phyloP scores from a whole-genome alignment of 169 alveolate genomes.

The Eimeria maxima region DNA sequence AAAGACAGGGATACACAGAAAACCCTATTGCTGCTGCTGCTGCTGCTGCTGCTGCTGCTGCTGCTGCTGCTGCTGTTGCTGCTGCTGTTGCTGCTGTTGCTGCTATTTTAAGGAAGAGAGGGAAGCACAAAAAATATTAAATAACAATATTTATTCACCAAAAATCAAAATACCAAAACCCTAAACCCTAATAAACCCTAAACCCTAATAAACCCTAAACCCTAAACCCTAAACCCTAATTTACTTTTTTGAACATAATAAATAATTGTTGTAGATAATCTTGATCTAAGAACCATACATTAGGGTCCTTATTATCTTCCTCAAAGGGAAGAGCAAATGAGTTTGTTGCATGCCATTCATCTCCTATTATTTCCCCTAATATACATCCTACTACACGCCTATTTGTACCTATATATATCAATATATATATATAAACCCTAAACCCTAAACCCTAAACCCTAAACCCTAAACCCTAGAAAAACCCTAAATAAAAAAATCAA shows the following conservation, averaged over 20 bases:
- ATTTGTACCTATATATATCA: conserved; percentile 84
- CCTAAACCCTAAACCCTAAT: conserved; percentile 1
- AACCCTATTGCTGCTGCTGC: too few species aligned
- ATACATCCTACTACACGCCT: conserved; percentile 99
- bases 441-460: conserved; percentile 54
- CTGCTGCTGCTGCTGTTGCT: too few species aligned
- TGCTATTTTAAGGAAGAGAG: too few species aligned
- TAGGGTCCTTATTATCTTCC: conserved; percentile 98
- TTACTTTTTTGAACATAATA: conserved; percentile 97
- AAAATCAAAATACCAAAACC: conserved; percentile 21
- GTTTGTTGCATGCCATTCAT: conserved; percentile 98
- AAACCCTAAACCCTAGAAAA: neutral
- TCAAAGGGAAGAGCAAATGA: conserved; percentile 99
- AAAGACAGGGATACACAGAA: too few species aligned
- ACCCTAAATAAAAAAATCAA: too few species aligned
- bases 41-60: too few species aligned
- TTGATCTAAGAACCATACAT: conserved; percentile 99
- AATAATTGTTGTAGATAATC: conserved; percentile 98
- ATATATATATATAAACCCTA: conserved; percentile 41
- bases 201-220: neutral
- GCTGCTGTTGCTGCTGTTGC: too few species aligned
- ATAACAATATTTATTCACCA: too few species aligned
- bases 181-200: conserved; percentile 31
- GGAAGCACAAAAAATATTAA: too few species aligned
- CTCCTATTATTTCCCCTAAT: conserved; percentile 96